Conservation (phyloP, 2,329 filamentous ascomycete genomes). For the Sclerotinia subarctica region DNA sequence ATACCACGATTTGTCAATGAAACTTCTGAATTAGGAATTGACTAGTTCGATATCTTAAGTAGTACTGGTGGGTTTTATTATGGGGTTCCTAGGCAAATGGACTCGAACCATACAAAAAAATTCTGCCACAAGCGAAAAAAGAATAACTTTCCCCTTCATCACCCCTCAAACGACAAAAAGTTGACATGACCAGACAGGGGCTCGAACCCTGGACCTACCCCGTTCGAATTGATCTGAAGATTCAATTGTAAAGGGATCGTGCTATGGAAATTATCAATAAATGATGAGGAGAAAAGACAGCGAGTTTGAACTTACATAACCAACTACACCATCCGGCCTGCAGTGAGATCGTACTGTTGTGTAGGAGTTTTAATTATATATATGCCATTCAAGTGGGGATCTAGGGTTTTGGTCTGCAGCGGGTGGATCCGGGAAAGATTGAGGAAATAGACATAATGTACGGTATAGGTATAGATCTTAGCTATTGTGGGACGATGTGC, state of each 20-base stretch:
- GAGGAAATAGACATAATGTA: not conserved
- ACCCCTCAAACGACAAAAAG: accelerated
- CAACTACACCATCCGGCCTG: constrained; percentile 17
- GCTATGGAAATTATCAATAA: too few species aligned
- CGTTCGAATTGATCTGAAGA: not conserved
- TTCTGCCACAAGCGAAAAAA: constrained; percentile 1
- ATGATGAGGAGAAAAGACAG: too few species aligned
- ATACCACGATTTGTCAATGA: too few species aligned
- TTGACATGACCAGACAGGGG: not conserved
- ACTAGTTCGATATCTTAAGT: too few species aligned
- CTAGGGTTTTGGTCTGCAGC: not conserved
- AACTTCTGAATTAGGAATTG: too few species aligned
- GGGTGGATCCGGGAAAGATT: not conserved
- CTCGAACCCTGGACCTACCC: constrained; percentile 15
- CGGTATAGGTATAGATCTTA: too few species aligned
- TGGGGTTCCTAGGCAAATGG: too few species aligned
- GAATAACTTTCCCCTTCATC: not conserved
- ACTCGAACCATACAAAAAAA: not conserved
- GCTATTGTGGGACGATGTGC: too few species aligned
- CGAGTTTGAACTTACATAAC: not conserved
- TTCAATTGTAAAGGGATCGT: not conserved
- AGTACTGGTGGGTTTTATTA: not conserved
- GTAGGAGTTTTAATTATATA: accelerated
- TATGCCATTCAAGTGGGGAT: not conserved
- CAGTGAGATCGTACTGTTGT: accelerated